Conservation (phyloP, 805 yeast species). For the Candida glaebosa region DNA sequence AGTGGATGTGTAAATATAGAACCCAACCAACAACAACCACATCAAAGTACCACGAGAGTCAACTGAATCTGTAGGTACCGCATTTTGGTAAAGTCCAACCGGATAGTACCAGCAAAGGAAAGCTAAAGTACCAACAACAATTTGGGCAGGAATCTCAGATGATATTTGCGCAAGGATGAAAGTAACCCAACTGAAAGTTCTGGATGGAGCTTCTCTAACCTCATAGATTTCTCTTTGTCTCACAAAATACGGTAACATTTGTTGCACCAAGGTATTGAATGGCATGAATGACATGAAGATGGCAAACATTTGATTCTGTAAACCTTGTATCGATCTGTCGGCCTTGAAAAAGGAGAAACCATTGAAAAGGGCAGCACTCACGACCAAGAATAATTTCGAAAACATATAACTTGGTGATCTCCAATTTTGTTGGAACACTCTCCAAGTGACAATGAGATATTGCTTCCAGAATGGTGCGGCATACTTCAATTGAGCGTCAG, state of each 20-base stretch:
- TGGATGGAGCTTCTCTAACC: constrained; percentile 44
- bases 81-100: constrained; percentile 44
- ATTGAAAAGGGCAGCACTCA: constrained; percentile 55
- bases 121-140: constrained; percentile 38
- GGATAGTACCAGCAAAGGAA: constrained; percentile 63
- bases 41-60: constrained; percentile 34
- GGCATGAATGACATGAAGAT: constrained; percentile 44
- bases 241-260: constrained; percentile 42
- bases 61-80: constrained; percentile 42
- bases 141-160: constrained; percentile 48
- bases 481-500: constrained; percentile 25
- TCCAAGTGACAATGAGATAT: constrained; percentile 28
- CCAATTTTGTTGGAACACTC: constrained; percentile 36
- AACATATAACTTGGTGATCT: constrained; percentile 61
- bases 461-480: constrained; percentile 28
- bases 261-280: constrained; percentile 38
- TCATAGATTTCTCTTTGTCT: constrained; percentile 44
- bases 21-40: constrained; percentile 28
- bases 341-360: constrained; percentile 76
- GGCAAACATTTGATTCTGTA: constrained; percentile 65
- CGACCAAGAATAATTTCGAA: constrained; percentile 57
- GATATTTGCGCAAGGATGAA: constrained; percentile 38
- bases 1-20: constrained; percentile 24
- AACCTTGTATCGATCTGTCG: constrained; percentile 48
- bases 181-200: constrained; percentile 42